Percentiles rank a stretch among this genome's conserved stretches.
Conservation (phyloP, 495 filamentous ascomycete genomes). For the Penicillium nucicola region DNA sequence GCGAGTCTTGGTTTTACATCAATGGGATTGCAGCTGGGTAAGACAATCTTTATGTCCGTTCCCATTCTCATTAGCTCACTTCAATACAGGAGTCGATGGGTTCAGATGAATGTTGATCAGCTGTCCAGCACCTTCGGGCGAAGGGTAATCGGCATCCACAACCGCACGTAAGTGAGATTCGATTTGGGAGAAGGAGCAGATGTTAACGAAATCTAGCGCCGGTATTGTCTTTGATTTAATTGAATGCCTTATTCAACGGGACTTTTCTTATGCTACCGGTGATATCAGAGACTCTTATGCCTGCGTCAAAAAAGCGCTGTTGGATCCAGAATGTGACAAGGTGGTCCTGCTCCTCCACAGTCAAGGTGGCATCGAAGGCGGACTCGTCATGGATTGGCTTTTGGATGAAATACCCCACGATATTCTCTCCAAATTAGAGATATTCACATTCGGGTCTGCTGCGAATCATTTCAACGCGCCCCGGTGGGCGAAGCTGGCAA, state of each 20-base stretch:
- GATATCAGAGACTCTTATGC: constrained; percentile 55
- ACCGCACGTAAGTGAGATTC: constrained; percentile 55
- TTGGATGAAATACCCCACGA: constrained; percentile 70
- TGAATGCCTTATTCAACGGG: constrained; percentile 74
- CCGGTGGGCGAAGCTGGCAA: constrained; percentile 28
- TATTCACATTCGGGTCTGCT: constrained; percentile 83
- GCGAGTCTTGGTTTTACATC: constrained; percentile 38
- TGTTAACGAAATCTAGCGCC: constrained; percentile 11
- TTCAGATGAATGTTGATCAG: constrained; percentile 68
- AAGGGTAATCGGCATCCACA: constrained; percentile 76
- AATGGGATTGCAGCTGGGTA: constrained; percentile 39
- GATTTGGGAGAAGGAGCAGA: not conserved
- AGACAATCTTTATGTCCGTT: not conserved
- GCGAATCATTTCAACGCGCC: constrained; percentile 91
- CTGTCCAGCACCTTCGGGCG: constrained; percentile 72
- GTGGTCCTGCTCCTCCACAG: constrained; percentile 77
- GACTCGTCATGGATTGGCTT: constrained; percentile 75
- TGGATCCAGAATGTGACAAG: constrained; percentile 55
- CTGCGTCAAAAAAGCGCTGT: constrained; percentile 25
- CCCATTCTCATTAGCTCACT: not conserved
- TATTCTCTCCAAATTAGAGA: constrained; percentile 65
- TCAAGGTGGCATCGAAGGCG: constrained; percentile 77
- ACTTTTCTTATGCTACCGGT: constrained; percentile 67
- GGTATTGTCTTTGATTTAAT: constrained; percentile 74
- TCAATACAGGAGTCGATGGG: constrained; percentile 35